A percentile compares a stretch with the other conserved stretches of the same genome.
Conservation (phyloP, 345 rosid genomes). For the Camelina sativa region DNA sequence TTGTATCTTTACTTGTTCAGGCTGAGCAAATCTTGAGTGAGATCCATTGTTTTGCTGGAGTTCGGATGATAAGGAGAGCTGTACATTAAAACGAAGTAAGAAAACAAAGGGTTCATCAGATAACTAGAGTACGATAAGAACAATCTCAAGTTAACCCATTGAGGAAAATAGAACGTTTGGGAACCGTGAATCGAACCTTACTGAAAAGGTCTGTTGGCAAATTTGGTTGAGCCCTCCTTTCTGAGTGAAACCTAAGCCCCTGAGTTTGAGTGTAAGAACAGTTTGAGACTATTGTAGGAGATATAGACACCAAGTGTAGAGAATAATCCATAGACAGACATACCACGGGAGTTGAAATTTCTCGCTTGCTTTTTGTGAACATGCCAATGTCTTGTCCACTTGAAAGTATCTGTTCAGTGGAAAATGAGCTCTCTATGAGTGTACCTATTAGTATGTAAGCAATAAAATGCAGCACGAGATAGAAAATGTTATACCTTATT, state of each 20-base stretch:
- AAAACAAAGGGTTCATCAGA: not conserved
- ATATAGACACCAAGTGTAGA: constrained; percentile 19
- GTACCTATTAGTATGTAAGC: constrained; percentile 16
- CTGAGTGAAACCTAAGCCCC: constrained; percentile 71
- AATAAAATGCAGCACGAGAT: not conserved
- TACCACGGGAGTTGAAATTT: constrained; percentile 78
- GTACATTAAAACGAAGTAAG: constrained; percentile 2
- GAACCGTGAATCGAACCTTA: constrained; percentile 57
- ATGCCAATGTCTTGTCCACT: constrained; percentile 70
- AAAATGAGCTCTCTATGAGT: constrained; percentile 18
- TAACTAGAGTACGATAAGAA: not conserved
- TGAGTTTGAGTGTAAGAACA: constrained; percentile 39
- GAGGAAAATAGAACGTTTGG: not conserved
- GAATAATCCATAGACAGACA: constrained; percentile 15
- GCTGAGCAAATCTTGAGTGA: constrained; percentile 49
- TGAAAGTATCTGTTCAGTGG: constrained; percentile 58
- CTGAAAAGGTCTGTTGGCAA: constrained; percentile 80
- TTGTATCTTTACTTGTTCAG: constrained; percentile 59
- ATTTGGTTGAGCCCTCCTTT: constrained; percentile 59
- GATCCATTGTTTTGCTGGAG: constrained; percentile 57
- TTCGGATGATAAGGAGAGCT: constrained; percentile 76
- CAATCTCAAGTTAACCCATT: not conserved
- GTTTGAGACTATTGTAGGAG: constrained; percentile 9
- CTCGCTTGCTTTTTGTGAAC: constrained; percentile 69
- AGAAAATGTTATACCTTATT: constrained; percentile 62